Conservation (phyloP, 495 filamentous ascomycete species). For the Parathielavia hyrcaniae region DNA sequence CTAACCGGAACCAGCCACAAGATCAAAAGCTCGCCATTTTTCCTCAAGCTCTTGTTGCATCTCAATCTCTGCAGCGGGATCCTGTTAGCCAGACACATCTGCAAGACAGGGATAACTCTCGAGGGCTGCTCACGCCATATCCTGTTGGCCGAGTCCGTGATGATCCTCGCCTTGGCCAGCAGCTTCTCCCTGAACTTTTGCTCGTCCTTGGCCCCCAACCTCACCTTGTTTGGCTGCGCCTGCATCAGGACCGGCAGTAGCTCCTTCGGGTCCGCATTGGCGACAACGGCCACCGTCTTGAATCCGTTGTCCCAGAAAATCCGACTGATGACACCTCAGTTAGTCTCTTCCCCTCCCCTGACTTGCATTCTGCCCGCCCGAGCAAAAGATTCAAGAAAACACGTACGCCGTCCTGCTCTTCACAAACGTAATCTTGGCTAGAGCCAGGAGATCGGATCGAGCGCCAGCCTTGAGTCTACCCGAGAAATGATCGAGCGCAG, state of each 20-base stretch:
- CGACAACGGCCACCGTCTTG: slow-evolving; percentile 58
- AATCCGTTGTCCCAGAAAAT: slow-evolving; percentile 74
- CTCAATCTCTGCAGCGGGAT: not conserved
- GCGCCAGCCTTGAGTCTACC: slow-evolving; percentile 71
- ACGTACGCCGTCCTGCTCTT: slow-evolving; percentile 65
- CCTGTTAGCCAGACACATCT: too few species aligned
- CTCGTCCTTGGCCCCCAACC: slow-evolving; percentile 54
- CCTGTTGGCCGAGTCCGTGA: slow-evolving; percentile 62
- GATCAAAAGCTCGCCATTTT: too few species aligned
- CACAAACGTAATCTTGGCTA: slow-evolving; percentile 69
- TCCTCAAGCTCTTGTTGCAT: too few species aligned
- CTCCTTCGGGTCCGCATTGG: slow-evolving; percentile 61
- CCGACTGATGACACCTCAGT: slow-evolving; percentile 28
- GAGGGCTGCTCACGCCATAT: slow-evolving; percentile 56
- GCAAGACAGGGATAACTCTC: not conserved
- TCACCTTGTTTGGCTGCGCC: slow-evolving; percentile 59
- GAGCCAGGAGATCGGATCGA: slow-evolving; percentile 62
- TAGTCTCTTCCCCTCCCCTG: not conserved
- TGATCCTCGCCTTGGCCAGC: slow-evolving; percentile 59
- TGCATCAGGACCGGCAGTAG: slow-evolving; percentile 64
- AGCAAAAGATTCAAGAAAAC: not conserved
- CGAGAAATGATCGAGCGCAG: slow-evolving; percentile 71
- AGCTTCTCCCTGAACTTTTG: slow-evolving; percentile 60
- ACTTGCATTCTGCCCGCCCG: not conserved
- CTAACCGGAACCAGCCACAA: too few species aligned